These are phyloP conservation scores for Lecanicillium sp. DNA, from an alignment of 2,329 filamentous ascomycete genomes.

Conservation along the genomic window DNA sequence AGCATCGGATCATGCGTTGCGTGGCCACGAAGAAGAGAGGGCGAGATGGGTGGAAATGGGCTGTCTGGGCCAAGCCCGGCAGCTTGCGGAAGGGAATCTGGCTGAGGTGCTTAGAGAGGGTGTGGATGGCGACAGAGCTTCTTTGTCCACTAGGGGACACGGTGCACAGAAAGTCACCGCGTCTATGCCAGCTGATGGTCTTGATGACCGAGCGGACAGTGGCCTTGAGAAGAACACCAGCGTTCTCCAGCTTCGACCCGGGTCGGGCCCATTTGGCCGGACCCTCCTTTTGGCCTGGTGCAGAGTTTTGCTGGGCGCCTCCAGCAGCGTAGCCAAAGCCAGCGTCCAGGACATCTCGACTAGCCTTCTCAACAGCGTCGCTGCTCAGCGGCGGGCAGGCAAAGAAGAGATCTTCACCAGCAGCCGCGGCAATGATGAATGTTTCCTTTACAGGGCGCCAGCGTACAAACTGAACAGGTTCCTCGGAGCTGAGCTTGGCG, in stretches of 20 bases:
- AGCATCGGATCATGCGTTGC: conserved; percentile 85
- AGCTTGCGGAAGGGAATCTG: conserved; percentile 83
- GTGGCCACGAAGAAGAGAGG: conserved; percentile 96
- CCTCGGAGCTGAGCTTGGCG: conserved; percentile 69
- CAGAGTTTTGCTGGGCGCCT: conserved; percentile 48
- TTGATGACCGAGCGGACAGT: conserved; percentile 78
- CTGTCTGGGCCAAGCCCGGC: conserved; percentile 74
- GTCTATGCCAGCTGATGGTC: conserved; percentile 86
- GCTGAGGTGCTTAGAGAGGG: conserved; percentile 87
- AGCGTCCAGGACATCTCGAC: conserved; percentile 70
- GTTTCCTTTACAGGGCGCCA: conserved; percentile 84
- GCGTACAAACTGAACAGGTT: conserved; percentile 75
- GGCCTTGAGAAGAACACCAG: conserved; percentile 73
- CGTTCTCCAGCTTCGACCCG: conserved; percentile 63
- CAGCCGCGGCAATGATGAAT: conserved; percentile 74
- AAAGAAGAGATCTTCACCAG: conserved; percentile 79
- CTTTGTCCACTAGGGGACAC: conserved; percentile 75
- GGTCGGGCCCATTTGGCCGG: conserved; percentile 81
- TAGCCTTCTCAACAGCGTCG: conserved; percentile 65
- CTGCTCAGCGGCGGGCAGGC: conserved; percentile 71
- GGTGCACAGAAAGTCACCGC: conserved; percentile 89
- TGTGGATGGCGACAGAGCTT: conserved; percentile 87
- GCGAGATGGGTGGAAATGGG: conserved; percentile 89
- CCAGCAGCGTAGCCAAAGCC: conserved; percentile 92
- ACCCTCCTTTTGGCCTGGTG: conserved; percentile 62